Evolutionary conservation across 2,329 filamentous ascomycete genomes (phyloP), one percentile per base, ranked within the genome.

Genomic region (Botrytis cinerea): DNA sequence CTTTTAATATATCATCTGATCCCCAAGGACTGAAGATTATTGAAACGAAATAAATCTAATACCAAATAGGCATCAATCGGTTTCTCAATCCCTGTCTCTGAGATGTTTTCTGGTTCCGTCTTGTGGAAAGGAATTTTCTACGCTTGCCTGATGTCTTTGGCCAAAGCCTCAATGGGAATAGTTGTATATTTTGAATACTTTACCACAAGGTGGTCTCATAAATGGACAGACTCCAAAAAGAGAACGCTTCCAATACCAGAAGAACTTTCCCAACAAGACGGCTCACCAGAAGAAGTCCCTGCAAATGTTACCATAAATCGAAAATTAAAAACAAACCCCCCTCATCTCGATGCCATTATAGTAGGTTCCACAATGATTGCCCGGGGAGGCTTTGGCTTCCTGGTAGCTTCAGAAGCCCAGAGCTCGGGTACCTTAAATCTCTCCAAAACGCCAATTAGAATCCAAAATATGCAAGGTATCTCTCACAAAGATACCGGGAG

Each of bases 331-430:
- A 20, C 43, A 12, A 60, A 18, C 22, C 75, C 77, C 16, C 76
- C 75, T 43, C 79, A 76, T 59, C 61, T 71, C 22, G 63, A 69
- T 61, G 73, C 68, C 4, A 46, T 76, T 64, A 76, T 74, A 28
- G 64, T 78, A 18, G 75, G 77, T 8, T 75, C 75, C 18, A 89
- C 88, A 2, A 95, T 95, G 92, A 87, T 92, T 0, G 89, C 93
- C 0, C 85, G 92, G 25, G 92, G 93, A 0, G 93, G 96, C 79
- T 93, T 95, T 54, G 92, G 92, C 0, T 94, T 94, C 75, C 81
- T 95, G 54, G 93, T 96, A 75, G 90, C 91, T 0, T 89, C 90
- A 0, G 81, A 94, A 0, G 91, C 91, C 0, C 86, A 93, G 77
- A 85, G 83, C 60, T 83, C 84, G 1, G 83, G 84, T 0, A 80